Base-by-base conservation (phyloP, 345 rosid genomes). In the Kandelia obovata region DNA sequence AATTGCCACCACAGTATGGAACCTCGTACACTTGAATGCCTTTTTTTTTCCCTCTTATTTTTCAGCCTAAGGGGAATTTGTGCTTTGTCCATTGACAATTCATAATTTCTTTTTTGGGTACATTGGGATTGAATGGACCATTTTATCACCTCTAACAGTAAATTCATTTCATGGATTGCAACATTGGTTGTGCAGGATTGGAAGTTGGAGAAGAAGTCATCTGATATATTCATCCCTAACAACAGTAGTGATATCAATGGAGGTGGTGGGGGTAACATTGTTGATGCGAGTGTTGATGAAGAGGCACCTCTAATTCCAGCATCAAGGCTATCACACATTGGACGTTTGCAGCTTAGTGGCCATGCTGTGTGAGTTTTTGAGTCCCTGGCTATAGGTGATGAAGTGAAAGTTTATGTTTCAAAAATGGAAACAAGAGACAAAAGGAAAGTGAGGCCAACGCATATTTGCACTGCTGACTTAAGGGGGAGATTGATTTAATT, bases 151-250 rank as follows among this genome's bases (percentile, higher is more conserved):
- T 21, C 28, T 56, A 56, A 56, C 19, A 56, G 26, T 56, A 27
- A 21, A 9, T 53, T 56, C 28, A 56, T 5, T 23, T 67, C 28
- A 43, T 43, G 49, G 19, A 3, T 13, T 43, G 17, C 49, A 6
- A 19, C 23, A 30, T 35, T 25, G 59, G 53, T 60, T 3, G 49
- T 62, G 5, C 85, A 92, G 99, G 98, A 96, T 25, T 88, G 91
- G 91, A 96, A 89, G 80, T 65, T 89, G 79, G 98, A 89, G 81
- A 94, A 94, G 90, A 96, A 89, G 80, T 92, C 98, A 37, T 92
- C 97, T 10, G 96, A 95, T 78, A 73, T 87, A 58, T 92, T 69
- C 77, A 72, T 23, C 23, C 96, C 92, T 2, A 82, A 60, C 59
- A 82, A 65, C 68, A 71, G 70, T 75, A 74, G 53, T 27, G 89